Conservation (phyloP, 2,329 filamentous ascomycete species). For the Ceratocystis colombiana region DNA sequence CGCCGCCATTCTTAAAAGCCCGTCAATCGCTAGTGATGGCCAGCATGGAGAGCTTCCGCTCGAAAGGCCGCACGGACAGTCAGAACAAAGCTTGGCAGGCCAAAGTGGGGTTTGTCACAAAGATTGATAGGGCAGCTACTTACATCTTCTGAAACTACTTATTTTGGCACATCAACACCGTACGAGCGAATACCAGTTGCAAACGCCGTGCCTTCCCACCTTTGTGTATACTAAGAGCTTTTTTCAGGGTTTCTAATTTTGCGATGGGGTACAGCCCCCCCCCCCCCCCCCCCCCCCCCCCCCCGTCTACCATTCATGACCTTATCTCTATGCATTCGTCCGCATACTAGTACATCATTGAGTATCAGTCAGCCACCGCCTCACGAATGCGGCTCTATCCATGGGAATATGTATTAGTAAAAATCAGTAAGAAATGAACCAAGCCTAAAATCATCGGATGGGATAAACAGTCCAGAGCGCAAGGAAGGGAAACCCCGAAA, state of each 20-base stretch:
- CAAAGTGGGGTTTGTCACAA: constrained; percentile 5
- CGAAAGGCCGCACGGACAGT: not conserved
- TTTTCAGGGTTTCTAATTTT: too few species aligned
- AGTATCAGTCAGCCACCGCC: not conserved
- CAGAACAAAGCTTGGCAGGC: constrained; percentile 11
- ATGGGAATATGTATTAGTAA: not conserved
- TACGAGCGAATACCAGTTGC: not conserved
- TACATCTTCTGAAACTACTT: not conserved
- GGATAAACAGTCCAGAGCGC: not conserved
- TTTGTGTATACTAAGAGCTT: not conserved
- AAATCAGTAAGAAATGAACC: not conserved
- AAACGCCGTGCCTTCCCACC: not conserved
- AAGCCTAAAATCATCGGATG: not conserved
- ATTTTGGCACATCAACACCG: not conserved
- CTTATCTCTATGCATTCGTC: too few species aligned
- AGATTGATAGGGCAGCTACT: not conserved
- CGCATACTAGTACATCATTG: too few species aligned
- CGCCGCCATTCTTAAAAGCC: not conserved
- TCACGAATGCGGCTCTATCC: not conserved
- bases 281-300: too few species aligned
- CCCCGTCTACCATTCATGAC: too few species aligned
- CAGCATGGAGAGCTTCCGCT: not conserved
- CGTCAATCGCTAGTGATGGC: not conserved
- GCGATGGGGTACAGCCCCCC: too few species aligned
- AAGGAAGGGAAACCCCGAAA: not conserved